Evolutionary conservation across 768 basidiomycete species (phyloP), one percentile per base, ranked within the genome.

Genomic region (Vararia minispora): DNA sequence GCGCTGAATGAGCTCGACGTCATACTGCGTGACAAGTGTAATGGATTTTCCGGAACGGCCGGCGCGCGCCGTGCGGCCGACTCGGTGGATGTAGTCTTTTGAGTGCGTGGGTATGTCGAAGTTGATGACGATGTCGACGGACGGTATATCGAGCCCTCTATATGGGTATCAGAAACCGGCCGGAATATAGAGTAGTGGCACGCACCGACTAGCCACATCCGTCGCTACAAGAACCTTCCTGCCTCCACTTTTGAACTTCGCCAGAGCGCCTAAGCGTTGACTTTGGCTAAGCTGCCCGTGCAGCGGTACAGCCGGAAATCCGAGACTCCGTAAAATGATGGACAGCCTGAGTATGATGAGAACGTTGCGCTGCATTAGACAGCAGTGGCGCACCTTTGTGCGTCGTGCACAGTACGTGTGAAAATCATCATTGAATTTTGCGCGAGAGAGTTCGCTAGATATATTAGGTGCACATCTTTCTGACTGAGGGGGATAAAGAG

Each of bases 31-130:
- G 17, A 97, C 91, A 28, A 99, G 73, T n/a, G 92, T 95, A 51
- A 99, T 85, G 1, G 88, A 81, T 63, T 97, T 97, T 30, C 95
- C 95, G 2, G 90, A 78, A 29, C 95, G 76, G n/a, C 95, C 95
- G 3, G 95, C 95, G 54, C 95, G 83, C 5, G 95, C 95, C 23
- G 95, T 99, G 40, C 95, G 77, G 27, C 95, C 95, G 8, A 99
- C 95, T 30, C 95, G 79, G 56, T 99, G 95, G 35, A 99, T 95
- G 60, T 99, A 99, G 58, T 98, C 95, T 65, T 99, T 98, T 12
- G 92, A 97, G 57, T 98, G 88, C 1, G 88, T 88, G 1, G 95
- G 95, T 46, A 97, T 83, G 58, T 95, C 92, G 58, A 88, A 99
- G 61, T 99, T 99, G 60, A 99, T 87, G 41, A 99, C 92, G 25